Conservation (phyloP, 2,329 filamentous ascomycete species). For the Aspergillus udagawae region DNA sequence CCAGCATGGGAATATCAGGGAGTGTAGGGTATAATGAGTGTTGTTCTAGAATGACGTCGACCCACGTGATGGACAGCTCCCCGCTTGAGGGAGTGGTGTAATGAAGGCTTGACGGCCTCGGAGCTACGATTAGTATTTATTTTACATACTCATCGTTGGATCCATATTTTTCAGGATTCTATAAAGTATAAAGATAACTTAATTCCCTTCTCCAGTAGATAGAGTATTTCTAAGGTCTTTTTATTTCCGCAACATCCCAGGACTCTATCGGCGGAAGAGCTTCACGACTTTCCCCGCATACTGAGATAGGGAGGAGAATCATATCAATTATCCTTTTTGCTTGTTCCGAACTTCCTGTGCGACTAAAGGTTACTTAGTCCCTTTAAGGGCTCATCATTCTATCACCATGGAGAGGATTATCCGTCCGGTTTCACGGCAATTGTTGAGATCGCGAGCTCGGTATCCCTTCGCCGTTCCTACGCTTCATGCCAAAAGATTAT, state of each 20-base stretch:
- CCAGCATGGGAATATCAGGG: not conserved
- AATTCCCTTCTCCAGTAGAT: not conserved
- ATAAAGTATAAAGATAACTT: not conserved
- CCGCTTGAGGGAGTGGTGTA: constrained; percentile 3
- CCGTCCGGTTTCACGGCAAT: constrained; percentile 34
- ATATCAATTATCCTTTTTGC: not conserved
- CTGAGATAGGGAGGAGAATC: not conserved
- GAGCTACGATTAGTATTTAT: not conserved
- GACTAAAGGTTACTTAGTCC: not conserved
- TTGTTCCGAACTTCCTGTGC: not conserved
- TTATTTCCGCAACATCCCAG: not conserved
- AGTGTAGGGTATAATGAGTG: not conserved
- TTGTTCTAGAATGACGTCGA: constrained; percentile 7
- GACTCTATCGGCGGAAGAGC: not conserved
- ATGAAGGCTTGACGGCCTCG: not conserved
- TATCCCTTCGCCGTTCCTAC: constrained; percentile 35
- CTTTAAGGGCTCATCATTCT: not conserved
- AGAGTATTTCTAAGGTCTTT: not conserved
- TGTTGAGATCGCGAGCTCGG: constrained; percentile 30
- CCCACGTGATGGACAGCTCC: constrained; percentile 15
- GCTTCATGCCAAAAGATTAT: constrained; percentile 33
- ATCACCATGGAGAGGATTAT: constrained; percentile 32
- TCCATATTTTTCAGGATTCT: not conserved
- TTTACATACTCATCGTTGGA: not conserved
- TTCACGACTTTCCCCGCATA: not conserved